Base-by-base conservation (phyloP, 768 basidiomycete genomes). In the Suillus decipiens region DNA sequence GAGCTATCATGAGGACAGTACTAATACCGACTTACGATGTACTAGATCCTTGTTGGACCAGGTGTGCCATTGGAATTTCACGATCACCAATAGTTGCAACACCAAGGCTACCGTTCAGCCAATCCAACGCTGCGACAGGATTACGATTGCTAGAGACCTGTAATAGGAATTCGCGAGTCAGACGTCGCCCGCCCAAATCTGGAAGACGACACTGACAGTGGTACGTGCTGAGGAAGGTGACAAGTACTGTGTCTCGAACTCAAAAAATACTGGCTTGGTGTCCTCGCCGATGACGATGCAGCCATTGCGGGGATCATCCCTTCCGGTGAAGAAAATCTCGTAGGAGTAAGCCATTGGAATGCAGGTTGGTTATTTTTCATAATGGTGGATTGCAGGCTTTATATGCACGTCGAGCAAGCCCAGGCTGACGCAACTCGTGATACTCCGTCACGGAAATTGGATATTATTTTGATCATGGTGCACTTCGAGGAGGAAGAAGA, bases 201-300 rank as follows among this genome's bases (percentile, higher is more conserved):
- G 51, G 34, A 11, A 42, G 33, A 66, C 69, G 62, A 58, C 24
- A 55, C 60, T 61, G 41, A 74, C 73, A 55, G 68, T 75, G 37
- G 75, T 76, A 17, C 69, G 73, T 53, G 65, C 67, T 68, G 39
- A 60, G 66, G 60, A 61, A 50, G 71, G 68, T 48, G 72, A 53
- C 31, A 63, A 17, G 42, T 60, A 5, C 59, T 79, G 77, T 12
- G 89, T 91, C 71, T 87, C 84, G 73, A 92, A 90, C 70, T 81
- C 84, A 71, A 86, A 84, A 77, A 84, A 88, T 68, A 89, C 74
- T 1, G 83, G 83, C 66, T 78, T 81, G 37, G 76, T 78, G 74
- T 84, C 85, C 69, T 87, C 83, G 45, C 89, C 88, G 67, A 90
- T 89, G 76, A 90, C 76, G 63, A 86, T 81, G 71, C 86, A 88